Base-by-base conservation (phyloP, 495 filamentous ascomycete genomes). In the Penicillium coffeae region DNA sequence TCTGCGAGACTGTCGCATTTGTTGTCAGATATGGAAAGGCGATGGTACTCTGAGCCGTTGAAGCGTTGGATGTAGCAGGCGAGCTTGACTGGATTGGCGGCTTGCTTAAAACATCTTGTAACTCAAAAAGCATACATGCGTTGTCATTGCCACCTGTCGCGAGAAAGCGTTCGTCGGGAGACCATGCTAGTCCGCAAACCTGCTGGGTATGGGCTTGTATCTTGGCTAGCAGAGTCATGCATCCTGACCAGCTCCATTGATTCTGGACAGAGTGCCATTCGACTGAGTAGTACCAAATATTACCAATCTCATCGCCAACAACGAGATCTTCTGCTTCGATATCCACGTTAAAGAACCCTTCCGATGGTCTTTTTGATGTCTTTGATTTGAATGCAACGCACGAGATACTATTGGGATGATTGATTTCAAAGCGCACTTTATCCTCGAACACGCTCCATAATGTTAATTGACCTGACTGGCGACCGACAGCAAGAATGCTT, bases 111-210 rank as follows among this genome's bases (percentile, higher is more conserved):
- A 94, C 71, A 22, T 82, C 78, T 25, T 71, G 65, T 9, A 81
- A 72, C 33, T 90, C 81, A 66, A 94, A 97, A 10, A 97, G 73
- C 58, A 84, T 87, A 53, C 90, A 93, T 0, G 76, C 60, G 57
- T 97, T 96, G 68, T 98, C 93, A 60, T 98, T 96, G 37, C 89
- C 90, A 10, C 92, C 91, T 8, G 87, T 88, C 22, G 88, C 90
- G 64, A 98, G 90, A 40, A 81, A 78, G 0, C 75, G 72, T 1
- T 89, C 87, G 57, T 89, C 81, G 21, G 71, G 72, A 2, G 89
- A 95, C 90, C 93, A 98, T 1, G 89, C 77, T 10, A 98, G 74
- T 3, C 93, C 91, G 63, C 93, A 98, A 18, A 98, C 83, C 58
- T 96, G 91, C 63, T 96, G 90, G 7, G 73, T 80, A 68, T 98